Evolutionary conservation across 208 protist species (phyloP), one percentile per base, ranked within the genome.

Genomic region (Blastocrithidia nonstop): DNA sequence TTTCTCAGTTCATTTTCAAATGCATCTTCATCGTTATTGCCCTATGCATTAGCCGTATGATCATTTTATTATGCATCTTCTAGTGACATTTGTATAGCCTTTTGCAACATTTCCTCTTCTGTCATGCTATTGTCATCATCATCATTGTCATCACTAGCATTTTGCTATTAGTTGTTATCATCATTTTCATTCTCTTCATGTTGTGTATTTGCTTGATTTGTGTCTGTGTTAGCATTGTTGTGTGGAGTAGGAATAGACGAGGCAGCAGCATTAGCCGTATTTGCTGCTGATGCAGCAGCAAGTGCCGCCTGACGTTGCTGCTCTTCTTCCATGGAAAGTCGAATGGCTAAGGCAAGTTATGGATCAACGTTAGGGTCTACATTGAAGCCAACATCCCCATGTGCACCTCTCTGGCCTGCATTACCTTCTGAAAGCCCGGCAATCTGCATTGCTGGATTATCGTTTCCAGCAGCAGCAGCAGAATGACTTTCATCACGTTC

Each of bases 311-410:
- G 71, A 20, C 88, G 66, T 57, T 83, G 85, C 61, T 89, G 61
- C 48, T 96, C 86, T 49, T 96, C 92, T 58, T 96, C 91, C 66
- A 97, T 82, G 2, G 90, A 96, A 37, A 96, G 65, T 25, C 85
- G 85, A 29, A 97, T 65, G n/a, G 83, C 93, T 88, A 97, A 88
- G 16, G 87, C 92, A 11, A 98, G 69, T 37, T 98, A 93, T 0
- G 93, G 93, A 51, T 98, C 91, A 9, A 86, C 57, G 38, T 72
- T 87, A 2, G 87, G 87, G 59, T 97, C 90, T 3, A 95, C 67
- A 19, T 69, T 82, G 53, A 95, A 95, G 16, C 71, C 74, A 27
- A 45, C 66, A 15, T 51, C 33, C 23, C 32, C 46, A 6, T 42
- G 26, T n/a, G 11, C 39, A 24, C 47, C 53, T 26, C 44, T 42